A percentile compares a stretch with the other conserved stretches of the same genome.
Conservation (phyloP, 768 basidiomycete genomes). For the Hygrocybe coccinea region DNA sequence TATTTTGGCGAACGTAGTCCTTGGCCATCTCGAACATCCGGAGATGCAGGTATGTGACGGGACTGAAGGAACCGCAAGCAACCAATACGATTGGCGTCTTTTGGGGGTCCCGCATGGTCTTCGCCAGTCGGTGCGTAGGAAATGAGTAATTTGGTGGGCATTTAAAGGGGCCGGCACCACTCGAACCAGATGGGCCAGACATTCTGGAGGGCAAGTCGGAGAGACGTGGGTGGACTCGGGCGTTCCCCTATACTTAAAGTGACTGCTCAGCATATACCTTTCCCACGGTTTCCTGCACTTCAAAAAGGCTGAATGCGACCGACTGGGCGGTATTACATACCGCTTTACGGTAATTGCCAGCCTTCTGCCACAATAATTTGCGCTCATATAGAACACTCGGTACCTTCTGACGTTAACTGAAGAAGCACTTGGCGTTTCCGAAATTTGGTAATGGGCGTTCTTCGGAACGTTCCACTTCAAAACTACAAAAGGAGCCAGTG, state of each 20-base stretch:
- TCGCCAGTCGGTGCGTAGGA: constrained; percentile 58
- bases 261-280: no score
- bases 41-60: constrained; percentile 94
- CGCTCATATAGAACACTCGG: no score
- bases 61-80: constrained; percentile 97
- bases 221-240: background rate
- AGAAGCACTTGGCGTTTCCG: no score
- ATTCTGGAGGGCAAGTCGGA: background rate
- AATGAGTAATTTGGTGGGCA: constrained; percentile 66
- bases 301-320: no score
- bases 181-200: background rate
- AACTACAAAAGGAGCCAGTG: no score
- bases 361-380: no score
- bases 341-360: no score
- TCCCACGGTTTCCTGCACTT: background rate
- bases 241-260: background rate
- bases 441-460: no score
- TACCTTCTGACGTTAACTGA: no score
- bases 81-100: constrained; percentile 91
- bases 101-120: constrained; percentile 50
- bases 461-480: no score
- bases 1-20: constrained; percentile 90
- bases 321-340: no score
- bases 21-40: constrained; percentile 99
- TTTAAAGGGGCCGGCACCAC: constrained; percentile 37